phyloP scores from a whole-genome alignment of 1,284 basidiomycete genomes.

The Vanrija humicola region DNA sequence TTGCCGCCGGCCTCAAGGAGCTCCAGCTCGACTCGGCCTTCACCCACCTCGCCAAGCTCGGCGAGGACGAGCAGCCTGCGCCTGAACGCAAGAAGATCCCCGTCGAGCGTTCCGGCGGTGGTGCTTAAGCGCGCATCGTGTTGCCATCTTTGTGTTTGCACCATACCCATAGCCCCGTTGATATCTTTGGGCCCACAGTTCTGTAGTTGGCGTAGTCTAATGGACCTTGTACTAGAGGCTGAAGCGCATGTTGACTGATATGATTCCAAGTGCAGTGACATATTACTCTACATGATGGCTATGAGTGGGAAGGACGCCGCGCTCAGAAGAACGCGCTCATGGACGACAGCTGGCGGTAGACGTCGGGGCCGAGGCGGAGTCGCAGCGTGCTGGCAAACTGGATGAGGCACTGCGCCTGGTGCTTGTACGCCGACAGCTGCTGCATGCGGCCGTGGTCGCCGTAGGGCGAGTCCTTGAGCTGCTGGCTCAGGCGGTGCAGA shows the following conservation, averaged over 20 bases:
- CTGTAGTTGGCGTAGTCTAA: too few relatives aligned
- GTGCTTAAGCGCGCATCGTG: slow-evolving; percentile 54
- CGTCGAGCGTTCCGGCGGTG: slow-evolving; percentile 78
- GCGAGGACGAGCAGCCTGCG: slow-evolving; percentile 7
- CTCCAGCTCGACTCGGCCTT: slow-evolving; percentile 59
- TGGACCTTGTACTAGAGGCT: too few relatives aligned
- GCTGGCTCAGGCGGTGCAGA: slow-evolving; percentile 72
- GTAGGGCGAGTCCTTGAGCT: slow-evolving; percentile 66
- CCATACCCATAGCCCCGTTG: too few relatives aligned
- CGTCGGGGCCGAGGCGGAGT: slow-evolving; percentile 82
- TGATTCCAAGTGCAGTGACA: too few relatives aligned
- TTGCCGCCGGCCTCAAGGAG: slow-evolving; percentile 77
- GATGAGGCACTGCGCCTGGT: slow-evolving; percentile 58
- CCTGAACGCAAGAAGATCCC: slow-evolving; percentile 55
- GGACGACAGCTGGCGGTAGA: slow-evolving; percentile 73
- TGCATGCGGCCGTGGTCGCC: slow-evolving; percentile 52
- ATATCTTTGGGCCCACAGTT: too few relatives aligned
- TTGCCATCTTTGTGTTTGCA: not conserved
- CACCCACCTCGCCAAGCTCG: slow-evolving; percentile 47
- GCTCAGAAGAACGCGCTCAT: slow-evolving; percentile 33
- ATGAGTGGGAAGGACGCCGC: not conserved
- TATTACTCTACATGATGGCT: too few relatives aligned
- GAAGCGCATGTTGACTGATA: too few relatives aligned
- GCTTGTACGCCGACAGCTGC: slow-evolving; percentile 40
- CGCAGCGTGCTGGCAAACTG: slow-evolving; percentile 82